Evolutionary conservation across 768 basidiomycete species (phyloP), one percentile per base, ranked within the genome.

Genomic region (Suillus ampliporus): DNA sequence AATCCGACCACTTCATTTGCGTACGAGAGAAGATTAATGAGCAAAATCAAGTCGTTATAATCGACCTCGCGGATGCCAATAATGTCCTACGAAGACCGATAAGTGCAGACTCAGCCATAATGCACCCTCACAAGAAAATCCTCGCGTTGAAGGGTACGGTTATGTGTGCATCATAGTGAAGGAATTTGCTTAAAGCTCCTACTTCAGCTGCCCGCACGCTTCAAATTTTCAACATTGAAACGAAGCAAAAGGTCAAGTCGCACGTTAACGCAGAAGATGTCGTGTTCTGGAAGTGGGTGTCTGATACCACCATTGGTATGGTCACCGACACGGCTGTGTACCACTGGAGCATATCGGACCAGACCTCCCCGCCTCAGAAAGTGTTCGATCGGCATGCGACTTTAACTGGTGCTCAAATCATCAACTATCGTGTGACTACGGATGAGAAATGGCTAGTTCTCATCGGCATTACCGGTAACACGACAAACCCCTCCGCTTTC

Each of bases 241-340:
- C 92, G 11, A 99, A 99, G 82, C 90, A 92, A 74, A 99, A 99
- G 82, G 93, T 99, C 77, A 97, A 97, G 73, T 93, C 96, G 31
- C 95, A 99, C 74, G 82, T 89, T 64, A 97, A 89, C 82, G 91
- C 87, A 73, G 95, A 98, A 73, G 97, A 99, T 73, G 84, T 97
- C 58, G 89, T 94, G 28, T 99, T 97, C 79, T 99, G 97, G 97
- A 98, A 97, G 75, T 99, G 97, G 97, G 88, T 98, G 43, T 91
- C 89, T 52, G 90, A 94, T 65, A 86, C 88, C 19, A 91, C 91
- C 34, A 89, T 99, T 65, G 97, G 97, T 70, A 86, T 99, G 80
- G 97, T 98, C 70, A 98, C 97, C 34, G 96, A 98, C 63, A 84
- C 91, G 1, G 85, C 95, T 5, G 97, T 99, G 35, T 93, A 85